phyloP scores from a whole-genome alignment of 345 rosid species.

The Nasturtium officinale region DNA sequence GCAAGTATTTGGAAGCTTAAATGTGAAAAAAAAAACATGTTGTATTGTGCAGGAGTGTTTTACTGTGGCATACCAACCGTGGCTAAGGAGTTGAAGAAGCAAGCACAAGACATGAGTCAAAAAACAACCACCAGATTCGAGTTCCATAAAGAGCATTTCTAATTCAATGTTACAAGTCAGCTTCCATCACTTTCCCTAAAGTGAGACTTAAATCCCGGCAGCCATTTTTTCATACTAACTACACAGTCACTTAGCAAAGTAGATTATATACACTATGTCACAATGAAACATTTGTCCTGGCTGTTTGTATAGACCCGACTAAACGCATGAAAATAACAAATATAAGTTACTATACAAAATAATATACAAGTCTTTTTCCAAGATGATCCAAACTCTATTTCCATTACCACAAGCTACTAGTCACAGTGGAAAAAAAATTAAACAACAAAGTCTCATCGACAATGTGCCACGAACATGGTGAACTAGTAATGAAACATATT shows the following conservation, averaged over 20 bases:
- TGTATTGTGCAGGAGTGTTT: constrained; percentile 74
- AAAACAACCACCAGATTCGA: constrained; percentile 80
- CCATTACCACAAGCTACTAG: constrained; percentile 21
- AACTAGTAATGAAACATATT: neutral
- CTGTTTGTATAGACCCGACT: constrained; percentile 43
- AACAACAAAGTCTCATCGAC: constrained; percentile 3
- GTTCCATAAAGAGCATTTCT: constrained; percentile 94
- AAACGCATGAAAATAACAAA: constrained; percentile 38
- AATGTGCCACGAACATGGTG: constrained; percentile 8
- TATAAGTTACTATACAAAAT: constrained; percentile 23
- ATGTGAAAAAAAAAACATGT: neutral
- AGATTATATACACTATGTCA: constrained; percentile 33
- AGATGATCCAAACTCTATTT: constrained; percentile 13
- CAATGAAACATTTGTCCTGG: constrained; percentile 28
- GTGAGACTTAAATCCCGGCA: constrained; percentile 31
- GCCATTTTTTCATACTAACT: constrained; percentile 41
- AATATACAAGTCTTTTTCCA: neutral
- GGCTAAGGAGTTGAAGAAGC: constrained; percentile 84
- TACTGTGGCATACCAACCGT: constrained; percentile 86
- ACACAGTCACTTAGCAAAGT: constrained; percentile 35
- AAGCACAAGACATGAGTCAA: constrained; percentile 67
- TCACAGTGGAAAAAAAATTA: constrained; percentile 2
- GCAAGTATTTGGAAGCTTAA: neutral
- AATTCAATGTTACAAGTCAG: constrained; percentile 34
- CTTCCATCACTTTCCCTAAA: constrained; percentile 27